Base-by-base conservation (phyloP, 1,139 yeast species). In the Pichia inconspicua region DNA sequence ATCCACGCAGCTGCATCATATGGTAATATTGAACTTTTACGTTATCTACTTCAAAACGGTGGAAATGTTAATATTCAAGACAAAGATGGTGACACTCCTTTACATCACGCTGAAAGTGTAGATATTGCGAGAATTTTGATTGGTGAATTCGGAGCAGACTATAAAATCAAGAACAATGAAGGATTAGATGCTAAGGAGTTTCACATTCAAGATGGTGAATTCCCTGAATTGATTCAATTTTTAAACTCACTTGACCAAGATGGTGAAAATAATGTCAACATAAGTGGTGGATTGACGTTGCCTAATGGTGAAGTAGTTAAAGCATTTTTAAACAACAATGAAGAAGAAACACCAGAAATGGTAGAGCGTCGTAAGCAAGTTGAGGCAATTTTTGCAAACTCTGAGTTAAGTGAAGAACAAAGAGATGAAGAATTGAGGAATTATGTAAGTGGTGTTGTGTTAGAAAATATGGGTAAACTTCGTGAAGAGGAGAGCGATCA, bases 1-100 rank as follows among this genome's bases (percentile, higher is more conserved):
- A 75, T 92, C 30, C 98, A 92, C 65, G 98, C 98, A 0, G 97
- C 97, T 4, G 95, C 95, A 4, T 84, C 97, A 1, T 92, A 92
- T 63, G 94, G 94, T 6, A 92, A 92, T 61, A 59, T 69, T 9
- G 89, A 83, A 10, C 69, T 94, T 43, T 69, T 94, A 45, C 66
- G 69, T 48, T 75, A 73, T 52, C 72, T 92, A 46, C 68, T 87
- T 25, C 41, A 47, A 5, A 65, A 60, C 12, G 85, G 87, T 2
- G 98, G 97, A 5, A 81, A 92, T 61, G 77, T 88, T 30, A 88
- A 92, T 63, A 70, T 90, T 37, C 80, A 74, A 52, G 99, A 92
- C 58, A 70, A 70, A 32, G 98, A 94, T 58, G 97, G 98, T 0
- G 99, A 92, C 59, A 85, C 97, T 0, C 97, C 98, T 0, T 71